Conservation (phyloP, 2,329 filamentous ascomycete genomes). For the Phialophora macrospora region DNA sequence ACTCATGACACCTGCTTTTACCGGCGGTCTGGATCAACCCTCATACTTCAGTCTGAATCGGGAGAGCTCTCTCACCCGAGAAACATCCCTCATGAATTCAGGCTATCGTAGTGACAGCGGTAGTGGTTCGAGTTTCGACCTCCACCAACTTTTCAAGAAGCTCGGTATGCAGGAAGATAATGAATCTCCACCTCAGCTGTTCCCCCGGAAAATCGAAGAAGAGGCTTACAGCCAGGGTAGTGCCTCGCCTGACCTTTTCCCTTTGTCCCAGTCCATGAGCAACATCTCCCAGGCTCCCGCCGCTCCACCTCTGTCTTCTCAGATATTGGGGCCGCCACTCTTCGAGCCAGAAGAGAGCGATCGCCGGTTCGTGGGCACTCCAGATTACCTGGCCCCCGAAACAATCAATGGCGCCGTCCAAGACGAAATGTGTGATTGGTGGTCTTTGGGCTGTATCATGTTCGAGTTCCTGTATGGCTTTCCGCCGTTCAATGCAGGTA, state of each 20-base stretch:
- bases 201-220: conserved; percentile 68
- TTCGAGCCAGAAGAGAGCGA: conserved; percentile 95
- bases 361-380: conserved; percentile 91
- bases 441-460: conserved; percentile 97
- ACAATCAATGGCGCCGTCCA: conserved; percentile 95
- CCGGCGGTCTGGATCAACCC: conserved; percentile 73
- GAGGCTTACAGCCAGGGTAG: conserved; percentile 71
- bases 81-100: conserved; percentile 70
- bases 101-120: conserved; percentile 89
- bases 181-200: conserved; percentile 50
- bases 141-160: conserved; percentile 79
- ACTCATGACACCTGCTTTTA: conserved; percentile 78
- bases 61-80: conserved; percentile 61
- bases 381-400: conserved; percentile 94
- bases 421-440: conserved; percentile 99
- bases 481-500: conserved; percentile 88
- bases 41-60: conserved; percentile 87
- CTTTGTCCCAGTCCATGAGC: conserved; percentile 65
- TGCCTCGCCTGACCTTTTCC: conserved; percentile 76
- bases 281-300: conserved; percentile 47
- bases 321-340: conserved; percentile 86
- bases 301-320: conserved; percentile 56
- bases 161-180: conserved; percentile 72
- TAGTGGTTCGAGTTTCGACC: conserved; percentile 72
- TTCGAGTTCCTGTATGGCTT: conserved; percentile 95